Conservation (phyloP, 2,329 filamentous ascomycete species). For the Cryphonectria parasitica region DNA sequence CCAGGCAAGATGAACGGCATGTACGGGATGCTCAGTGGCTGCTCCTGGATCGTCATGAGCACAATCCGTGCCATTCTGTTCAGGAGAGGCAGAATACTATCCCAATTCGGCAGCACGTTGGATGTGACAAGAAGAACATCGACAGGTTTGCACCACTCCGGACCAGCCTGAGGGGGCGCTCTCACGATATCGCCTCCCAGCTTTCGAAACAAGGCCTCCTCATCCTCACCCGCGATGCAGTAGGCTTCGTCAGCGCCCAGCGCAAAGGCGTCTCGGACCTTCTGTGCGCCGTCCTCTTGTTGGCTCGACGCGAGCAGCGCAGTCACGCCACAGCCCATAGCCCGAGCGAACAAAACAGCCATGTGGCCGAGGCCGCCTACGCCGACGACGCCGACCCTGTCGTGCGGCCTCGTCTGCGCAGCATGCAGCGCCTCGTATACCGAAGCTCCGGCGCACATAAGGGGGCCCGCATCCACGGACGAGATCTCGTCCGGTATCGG, state of each 20-base stretch:
- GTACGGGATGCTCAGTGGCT: constrained; percentile 25
- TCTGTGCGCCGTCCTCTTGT: constrained; percentile 7
- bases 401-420: constrained; percentile 33
- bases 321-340: constrained; percentile 53
- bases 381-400: constrained; percentile 50
- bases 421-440: constrained; percentile 41
- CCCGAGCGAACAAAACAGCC: constrained; percentile 64
- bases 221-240: constrained; percentile 14
- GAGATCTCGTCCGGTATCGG: constrained; percentile 43
- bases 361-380: constrained; percentile 65
- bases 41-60: constrained; percentile 24
- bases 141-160: background rate
- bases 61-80: constrained; percentile 24
- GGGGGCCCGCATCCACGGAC: constrained; percentile 46
- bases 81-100: constrained; percentile 15
- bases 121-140: constrained; percentile 23
- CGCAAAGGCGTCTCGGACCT: constrained; percentile 24
- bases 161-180: background rate
- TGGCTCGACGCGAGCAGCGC: constrained; percentile 18
- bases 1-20: constrained; percentile 29
- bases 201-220: background rate
- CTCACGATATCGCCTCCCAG: background rate
- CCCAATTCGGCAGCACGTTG: constrained; percentile 24
- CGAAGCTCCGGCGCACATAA: constrained; percentile 52
- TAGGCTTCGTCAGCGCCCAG: constrained; percentile 28